Conservation (phyloP, 345 rosid species). For the Syzygium grande region DNA sequence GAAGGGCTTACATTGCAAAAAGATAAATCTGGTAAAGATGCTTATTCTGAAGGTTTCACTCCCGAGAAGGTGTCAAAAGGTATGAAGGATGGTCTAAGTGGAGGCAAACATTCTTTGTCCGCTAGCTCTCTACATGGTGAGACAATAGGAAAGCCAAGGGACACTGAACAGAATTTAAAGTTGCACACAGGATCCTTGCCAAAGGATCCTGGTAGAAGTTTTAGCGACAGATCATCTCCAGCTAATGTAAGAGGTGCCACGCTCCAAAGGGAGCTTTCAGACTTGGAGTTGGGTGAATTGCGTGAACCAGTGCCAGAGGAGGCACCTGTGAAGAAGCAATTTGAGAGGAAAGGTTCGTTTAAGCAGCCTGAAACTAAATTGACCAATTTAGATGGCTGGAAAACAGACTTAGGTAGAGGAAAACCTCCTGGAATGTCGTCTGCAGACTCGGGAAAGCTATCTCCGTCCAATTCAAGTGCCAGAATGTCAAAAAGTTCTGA, state of each 20-base stretch:
- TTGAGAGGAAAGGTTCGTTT: constrained; percentile 55
- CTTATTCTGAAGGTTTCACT: constrained; percentile 39
- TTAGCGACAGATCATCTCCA: constrained; percentile 18
- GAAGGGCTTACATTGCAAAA: constrained; percentile 31
- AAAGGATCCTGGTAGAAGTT: constrained; percentile 27
- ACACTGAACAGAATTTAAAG: constrained; percentile 35
- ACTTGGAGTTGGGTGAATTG: constrained; percentile 92
- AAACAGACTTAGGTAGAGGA: constrained; percentile 40
- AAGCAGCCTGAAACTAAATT: constrained; percentile 46
- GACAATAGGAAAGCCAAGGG: constrained; percentile 41
- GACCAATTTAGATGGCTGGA: constrained; percentile 47
- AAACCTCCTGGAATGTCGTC: constrained; percentile 45
- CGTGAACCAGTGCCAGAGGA: constrained; percentile 61
- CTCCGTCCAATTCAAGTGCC: constrained; percentile 28
- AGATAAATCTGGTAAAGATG: constrained; percentile 42
- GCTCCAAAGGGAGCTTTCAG: constrained; percentile 73
- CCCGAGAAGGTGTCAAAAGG: constrained; percentile 45
- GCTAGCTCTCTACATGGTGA: constrained; percentile 38
- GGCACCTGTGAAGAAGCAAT: constrained; percentile 36
- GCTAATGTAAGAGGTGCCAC: constrained; percentile 37
- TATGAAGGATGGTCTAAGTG: constrained; percentile 47
- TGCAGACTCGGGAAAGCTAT: constrained; percentile 41
- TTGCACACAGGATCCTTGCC: constrained; percentile 34
- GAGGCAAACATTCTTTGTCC: constrained; percentile 35
- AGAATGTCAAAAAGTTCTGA: constrained; percentile 10